These are phyloP conservation scores for Alternaria angustiovoidea DNA, from an alignment of 2,329 filamentous ascomycete species.

Conservation along the genomic window DNA sequence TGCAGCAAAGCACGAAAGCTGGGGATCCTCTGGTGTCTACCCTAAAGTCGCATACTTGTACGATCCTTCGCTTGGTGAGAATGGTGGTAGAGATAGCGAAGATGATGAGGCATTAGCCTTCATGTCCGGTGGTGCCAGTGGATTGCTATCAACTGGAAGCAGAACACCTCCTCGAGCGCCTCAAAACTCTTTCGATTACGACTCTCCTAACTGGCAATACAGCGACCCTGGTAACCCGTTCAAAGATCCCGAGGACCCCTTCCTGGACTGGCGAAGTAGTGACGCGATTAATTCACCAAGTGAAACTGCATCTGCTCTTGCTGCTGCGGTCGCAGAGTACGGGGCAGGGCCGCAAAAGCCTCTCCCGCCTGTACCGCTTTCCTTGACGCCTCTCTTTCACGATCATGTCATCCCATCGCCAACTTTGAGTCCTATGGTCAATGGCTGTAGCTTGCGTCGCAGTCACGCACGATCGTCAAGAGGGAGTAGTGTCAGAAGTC, in stretches of 20 bases:
- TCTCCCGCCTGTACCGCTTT: background rate
- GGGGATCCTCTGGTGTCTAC: slow-evolving; percentile 33
- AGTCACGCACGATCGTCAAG: slow-evolving; percentile 12
- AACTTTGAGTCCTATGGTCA: slow-evolving; percentile 27
- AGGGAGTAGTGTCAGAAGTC: slow-evolving; percentile 22
- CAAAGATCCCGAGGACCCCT: slow-evolving; percentile 10
- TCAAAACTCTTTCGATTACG: slow-evolving; percentile 3
- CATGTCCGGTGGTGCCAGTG: slow-evolving; percentile 34
- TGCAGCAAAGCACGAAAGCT: slow-evolving; percentile 30
- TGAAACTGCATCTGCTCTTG: slow-evolving; percentile 21
- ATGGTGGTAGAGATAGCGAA: slow-evolving; percentile 1
- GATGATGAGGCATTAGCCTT: slow-evolving; percentile 31
- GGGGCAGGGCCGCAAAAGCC: slow-evolving; percentile 14
- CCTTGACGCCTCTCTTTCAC: background rate
- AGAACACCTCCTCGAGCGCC: slow-evolving; percentile 7
- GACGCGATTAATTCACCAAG: slow-evolving; percentile 15
- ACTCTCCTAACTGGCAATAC: slow-evolving; percentile 19
- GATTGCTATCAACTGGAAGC: slow-evolving; percentile 5
- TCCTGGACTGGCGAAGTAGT: slow-evolving; percentile 9
- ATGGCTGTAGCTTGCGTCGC: slow-evolving; percentile 14
- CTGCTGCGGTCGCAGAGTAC: slow-evolving; percentile 27
- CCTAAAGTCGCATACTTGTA: slow-evolving; percentile 47
- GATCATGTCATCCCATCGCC: slow-evolving; percentile 33
- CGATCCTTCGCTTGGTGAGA: slow-evolving; percentile 33
- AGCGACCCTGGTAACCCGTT: slow-evolving; percentile 23